These are phyloP conservation scores for Trichoderma simmonsii DNA, from an alignment of 2,329 filamentous ascomycete species.

Conservation along the genomic window DNA sequence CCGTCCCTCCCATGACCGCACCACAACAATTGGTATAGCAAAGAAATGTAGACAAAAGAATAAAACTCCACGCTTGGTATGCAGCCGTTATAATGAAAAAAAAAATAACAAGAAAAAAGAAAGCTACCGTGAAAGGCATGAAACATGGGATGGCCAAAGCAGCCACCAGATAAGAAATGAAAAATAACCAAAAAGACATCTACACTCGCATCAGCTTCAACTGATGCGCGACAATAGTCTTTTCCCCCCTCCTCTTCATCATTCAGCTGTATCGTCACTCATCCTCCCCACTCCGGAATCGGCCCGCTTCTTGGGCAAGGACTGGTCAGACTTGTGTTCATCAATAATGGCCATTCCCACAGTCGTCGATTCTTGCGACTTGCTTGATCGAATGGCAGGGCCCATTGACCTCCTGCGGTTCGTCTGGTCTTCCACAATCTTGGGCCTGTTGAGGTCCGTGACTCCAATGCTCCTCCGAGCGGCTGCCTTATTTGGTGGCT, in stretches of 20 bases:
- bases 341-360: background rate
- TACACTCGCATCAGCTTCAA: background rate
- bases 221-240: background rate
- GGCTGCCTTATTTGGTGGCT: conserved; percentile 34
- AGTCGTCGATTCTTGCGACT: background rate
- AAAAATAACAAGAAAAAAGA: background rate
- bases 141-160: background rate
- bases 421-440: conserved; percentile 24
- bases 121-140: background rate
- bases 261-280: conserved; percentile 29
- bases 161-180: background rate
- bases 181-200: background rate
- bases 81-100: background rate
- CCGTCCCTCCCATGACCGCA: background rate
- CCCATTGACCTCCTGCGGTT: conserved; percentile 33
- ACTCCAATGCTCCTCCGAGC: conserved; percentile 32
- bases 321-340: conserved; percentile 17
- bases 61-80: conserved; percentile 14
- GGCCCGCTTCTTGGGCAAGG: conserved; percentile 30
- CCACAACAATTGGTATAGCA: background rate
- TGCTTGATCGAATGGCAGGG: conserved; percentile 17
- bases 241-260: background rate
- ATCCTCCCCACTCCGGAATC: conserved; percentile 35
- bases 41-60: background rate
- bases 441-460: conserved; percentile 28